phyloP scores from a whole-genome alignment of 208 protist genomes.

The Porcisia hertigi region DNA sequence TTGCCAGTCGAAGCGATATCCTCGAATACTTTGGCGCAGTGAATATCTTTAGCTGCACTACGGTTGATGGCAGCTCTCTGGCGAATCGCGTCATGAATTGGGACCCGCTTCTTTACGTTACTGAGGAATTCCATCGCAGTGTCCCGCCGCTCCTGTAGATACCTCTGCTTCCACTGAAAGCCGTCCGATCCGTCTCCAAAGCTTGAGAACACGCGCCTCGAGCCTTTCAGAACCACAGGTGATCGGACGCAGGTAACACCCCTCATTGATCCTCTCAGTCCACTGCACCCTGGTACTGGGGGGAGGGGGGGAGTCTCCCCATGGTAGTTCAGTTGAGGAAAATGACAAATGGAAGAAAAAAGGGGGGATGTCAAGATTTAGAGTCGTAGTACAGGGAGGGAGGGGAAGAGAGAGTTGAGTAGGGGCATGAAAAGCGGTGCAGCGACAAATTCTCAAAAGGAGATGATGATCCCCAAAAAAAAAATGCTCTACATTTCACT shows the following conservation, averaged over 20 bases:
- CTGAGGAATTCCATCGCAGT: conserved; percentile 67
- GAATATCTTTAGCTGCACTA: conserved; percentile 21
- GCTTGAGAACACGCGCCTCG: conserved; percentile 10
- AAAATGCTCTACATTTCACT: background rate
- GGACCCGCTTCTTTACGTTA: conserved; percentile 71
- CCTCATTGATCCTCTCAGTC: conserved; percentile 2
- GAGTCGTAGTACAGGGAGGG: background rate
- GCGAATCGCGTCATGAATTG: conserved; percentile 73
- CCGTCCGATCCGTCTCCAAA: conserved; percentile 50
- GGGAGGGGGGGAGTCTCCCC: too few species aligned
- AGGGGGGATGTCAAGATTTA: background rate
- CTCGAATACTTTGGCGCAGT: conserved; percentile 25
- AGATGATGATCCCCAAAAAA: background rate
- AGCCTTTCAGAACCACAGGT: background rate
- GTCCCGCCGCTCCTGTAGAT: conserved; percentile 63
- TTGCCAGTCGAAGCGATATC: background rate
- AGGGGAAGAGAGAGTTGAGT: background rate
- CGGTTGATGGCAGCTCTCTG: conserved; percentile 41
- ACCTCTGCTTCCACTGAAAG: conserved; percentile 71
- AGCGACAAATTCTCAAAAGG: background rate
- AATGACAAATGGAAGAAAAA: conserved; percentile 8
- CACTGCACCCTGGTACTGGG: background rate
- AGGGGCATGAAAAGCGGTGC: background rate
- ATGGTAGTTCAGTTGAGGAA: too few species aligned
- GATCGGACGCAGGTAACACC: background rate